Evolutionary conservation across 768 basidiomycete genomes (phyloP), one percentile per base, ranked within the genome.

Genomic region (Mycena metata): DNA sequence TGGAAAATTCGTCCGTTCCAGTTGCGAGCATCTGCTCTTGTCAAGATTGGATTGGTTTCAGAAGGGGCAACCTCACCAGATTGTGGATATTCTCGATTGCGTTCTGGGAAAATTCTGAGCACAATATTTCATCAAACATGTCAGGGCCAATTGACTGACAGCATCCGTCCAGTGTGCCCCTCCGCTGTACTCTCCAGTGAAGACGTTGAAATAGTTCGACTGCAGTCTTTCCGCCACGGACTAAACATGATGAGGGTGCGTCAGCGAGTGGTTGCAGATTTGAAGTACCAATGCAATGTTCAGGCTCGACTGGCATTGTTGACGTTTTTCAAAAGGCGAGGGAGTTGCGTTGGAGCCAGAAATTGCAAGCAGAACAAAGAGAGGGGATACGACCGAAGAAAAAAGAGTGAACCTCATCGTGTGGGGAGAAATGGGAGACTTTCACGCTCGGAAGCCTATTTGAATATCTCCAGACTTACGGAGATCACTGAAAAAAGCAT

Each of bases 51-150:
- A 17, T 9, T 17, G 7, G 1, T 21, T n/a, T 41, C 5, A 19
- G 1, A 8, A 49, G 9, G 1, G 24, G 24, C 9, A 23, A 15
- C 33, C 59, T 55, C 35, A 69, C 69, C 50, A 88, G 76, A 74
- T 87, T 88, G 69, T 89, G 86, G 7, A 88, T 72, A 68, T 88
- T 86, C 69, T 88, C 88, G 24, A 88, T 72, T 16, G 88, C 81
- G 69, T 89, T 89, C 87, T 88, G 46, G n/a, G 50, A 16, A 19
- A 33, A 39, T 39, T 24, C n/a, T 58, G 13, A 30, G 19, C 43
- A 16, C 41, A 8, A 11, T 17, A 12, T 45, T 2, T 33, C 19
- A 26, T 16, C 17, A 12, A 5, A 10, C 21, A n/a, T n/a, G n/a
- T n/a, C 5, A 30, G 30, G 0, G 5, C 7, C 41, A 2, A 16